Conservation (phyloP, 495 filamentous ascomycete genomes). For the Monascus purpureus region DNA sequence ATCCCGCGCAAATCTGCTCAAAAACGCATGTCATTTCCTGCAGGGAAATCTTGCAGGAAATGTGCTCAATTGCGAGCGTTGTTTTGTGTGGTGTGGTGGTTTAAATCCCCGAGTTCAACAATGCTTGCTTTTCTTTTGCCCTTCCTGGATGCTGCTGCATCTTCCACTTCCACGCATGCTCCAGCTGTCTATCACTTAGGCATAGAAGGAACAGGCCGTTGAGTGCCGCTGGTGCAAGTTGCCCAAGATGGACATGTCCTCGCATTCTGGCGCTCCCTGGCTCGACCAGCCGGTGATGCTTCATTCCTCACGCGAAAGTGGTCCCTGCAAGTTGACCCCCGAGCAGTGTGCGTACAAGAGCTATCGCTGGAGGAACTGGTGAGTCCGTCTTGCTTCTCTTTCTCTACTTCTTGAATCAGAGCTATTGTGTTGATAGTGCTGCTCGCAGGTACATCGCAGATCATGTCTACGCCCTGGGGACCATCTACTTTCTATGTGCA, state of each 20-base stretch:
- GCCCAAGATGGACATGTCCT: background rate
- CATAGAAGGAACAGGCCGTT: too few relatives aligned
- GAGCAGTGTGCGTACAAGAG: constrained; percentile 33
- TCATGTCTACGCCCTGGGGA: constrained; percentile 33
- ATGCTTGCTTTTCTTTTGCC: too few relatives aligned
- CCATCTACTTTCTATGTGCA: constrained; percentile 34
- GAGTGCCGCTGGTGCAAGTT: too few relatives aligned
- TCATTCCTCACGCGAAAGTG: constrained; percentile 28
- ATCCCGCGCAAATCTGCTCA: constrained; percentile 18
- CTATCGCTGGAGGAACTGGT: constrained; percentile 37
- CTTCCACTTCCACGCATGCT: too few relatives aligned
- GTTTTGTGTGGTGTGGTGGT: too few relatives aligned
- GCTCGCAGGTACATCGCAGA: constrained; percentile 35
- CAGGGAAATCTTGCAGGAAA: background rate
- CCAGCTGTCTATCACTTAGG: too few relatives aligned
- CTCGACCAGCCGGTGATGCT: constrained; percentile 34
- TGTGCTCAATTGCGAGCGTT: constrained; percentile 23
- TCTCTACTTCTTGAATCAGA: background rate
- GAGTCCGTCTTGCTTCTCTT: background rate
- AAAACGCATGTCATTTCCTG: background rate
- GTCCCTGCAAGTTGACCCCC: constrained; percentile 27
- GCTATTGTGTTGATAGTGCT: background rate
- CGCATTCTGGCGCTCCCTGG: too few relatives aligned
- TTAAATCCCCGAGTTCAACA: too few relatives aligned
- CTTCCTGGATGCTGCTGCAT: too few relatives aligned